Base-by-base conservation (phyloP, 805 yeast species). In the Starmerella potacharoeniae region DNA sequence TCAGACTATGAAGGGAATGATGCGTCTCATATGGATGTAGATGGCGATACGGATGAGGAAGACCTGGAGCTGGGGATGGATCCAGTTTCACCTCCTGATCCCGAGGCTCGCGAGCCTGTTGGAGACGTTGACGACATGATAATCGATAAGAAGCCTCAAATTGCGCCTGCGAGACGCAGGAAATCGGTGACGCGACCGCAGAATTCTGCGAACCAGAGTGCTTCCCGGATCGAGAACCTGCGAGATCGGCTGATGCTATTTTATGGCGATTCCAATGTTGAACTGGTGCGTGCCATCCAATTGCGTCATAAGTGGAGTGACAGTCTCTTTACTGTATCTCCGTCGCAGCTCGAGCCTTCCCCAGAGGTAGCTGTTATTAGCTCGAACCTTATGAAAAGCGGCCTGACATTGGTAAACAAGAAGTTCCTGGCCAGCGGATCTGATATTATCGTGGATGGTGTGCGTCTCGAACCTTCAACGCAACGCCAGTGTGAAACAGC, bases 271-370 rank as follows among this genome's bases (percentile, higher is more conserved):
- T 75, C 79, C 59, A 73, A 71, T 39, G 65, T 65, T 0, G 73
- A 73, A 51, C 71, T 78, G 43, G 66, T 76, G 10, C 65, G 67
- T 16, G 66, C 78, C 3, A 67, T 78, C 4, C 66, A 72, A 29
- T 71, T 75, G 39, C 76, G 83, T 55, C 72, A 70, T 16, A 68
- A 67, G 4, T 82, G 84, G 80, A 80, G 78, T 37, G 66, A 66
- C 1, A 66, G 71, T 31, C 58, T 78, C 40, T 80, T 80, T 57
- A 67, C 60, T 64, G 79, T 62, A 69, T 73, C 33, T 68, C 70
- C 40, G 60, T 66, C 5, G 10, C 51, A 54, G 16, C 40, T 54
- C 16, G 49, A 48, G 17, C 31, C 45, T 29, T 22, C 22, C 22
- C 16, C 14, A 5, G 16, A 28, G n/a, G 5, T 34, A 5, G 45